Base-by-base conservation (phyloP, 805 yeast genomes). In the Brettanomyces naardenensis region DNA sequence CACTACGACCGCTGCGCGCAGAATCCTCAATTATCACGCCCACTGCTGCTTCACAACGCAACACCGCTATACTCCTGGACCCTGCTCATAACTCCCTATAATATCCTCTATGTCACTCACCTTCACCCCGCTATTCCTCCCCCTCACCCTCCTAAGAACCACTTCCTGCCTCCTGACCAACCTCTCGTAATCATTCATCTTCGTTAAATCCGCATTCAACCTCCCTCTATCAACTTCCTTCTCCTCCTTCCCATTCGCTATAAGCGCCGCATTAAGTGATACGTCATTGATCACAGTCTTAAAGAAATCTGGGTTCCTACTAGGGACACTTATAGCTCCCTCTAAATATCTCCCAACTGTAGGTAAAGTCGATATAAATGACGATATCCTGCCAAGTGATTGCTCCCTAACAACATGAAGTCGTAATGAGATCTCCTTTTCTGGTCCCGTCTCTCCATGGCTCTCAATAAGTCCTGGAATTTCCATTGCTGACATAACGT, bases 231-330 rank as follows among this genome's bases (percentile, higher is more conserved):
- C 22, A 13, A 38, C 21, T 10, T 28, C 19, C 25, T 33, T 22
- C 6, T 26, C 22, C 18, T 30, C 14, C 9, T 37, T 28, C 5
- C 67, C 67, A 19, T 58, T 61, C 3, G 66, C 65, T 17, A 58
- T 44, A 29, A 59, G 36, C 1, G 69, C 69, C 3, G 69, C 69
- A 31, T 56, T 58, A 31, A 63, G 45, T 1, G 68, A 62, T 0
- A 59, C 49, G 21, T 59, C 64, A 45, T 64, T 62, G 49, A 63
- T 48, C 6, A 61, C 50, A 3, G 54, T 51, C 31, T 46, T 54
- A 58, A 63, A 59, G 1, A 58, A 35, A n/a, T 34, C 22, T 17
- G 31, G 20, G 14, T 34, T 26, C 10, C 19, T 29, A 15, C 15
- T 34, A 4, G 37, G 21, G 5, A 25, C 5, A 4, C 20, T 26